phyloP scores from a whole-genome alignment of 2,329 filamentous ascomycete species.

The Sodiomyces alkalinus region DNA sequence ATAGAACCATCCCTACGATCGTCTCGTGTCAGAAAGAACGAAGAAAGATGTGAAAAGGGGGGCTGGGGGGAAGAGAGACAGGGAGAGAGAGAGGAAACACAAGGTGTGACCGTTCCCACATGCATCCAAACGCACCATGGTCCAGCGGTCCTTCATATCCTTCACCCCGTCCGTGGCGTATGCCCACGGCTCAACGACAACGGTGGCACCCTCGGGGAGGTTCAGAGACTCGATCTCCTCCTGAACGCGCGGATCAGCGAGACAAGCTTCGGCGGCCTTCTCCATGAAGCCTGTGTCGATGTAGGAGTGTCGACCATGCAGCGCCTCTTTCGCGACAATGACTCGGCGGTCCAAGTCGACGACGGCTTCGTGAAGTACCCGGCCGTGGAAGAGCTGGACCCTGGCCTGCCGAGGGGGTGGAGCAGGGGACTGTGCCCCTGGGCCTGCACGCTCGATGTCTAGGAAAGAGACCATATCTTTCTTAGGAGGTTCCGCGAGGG shows the following conservation, averaged over 20 bases:
- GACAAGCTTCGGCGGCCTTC: conserved; percentile 28
- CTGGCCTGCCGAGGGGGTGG: conserved; percentile 16
- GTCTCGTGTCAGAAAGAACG: neutral
- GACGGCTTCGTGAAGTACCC: conserved; percentile 8
- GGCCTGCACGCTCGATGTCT: conserved; percentile 17
- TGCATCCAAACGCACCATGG: conserved; percentile 27
- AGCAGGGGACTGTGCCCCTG: neutral
- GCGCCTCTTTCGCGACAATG: conserved; percentile 9
- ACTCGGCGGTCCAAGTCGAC: conserved; percentile 8
- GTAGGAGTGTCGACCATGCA: conserved; percentile 28
- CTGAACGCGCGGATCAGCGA: conserved; percentile 25
- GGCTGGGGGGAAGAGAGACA: no score
- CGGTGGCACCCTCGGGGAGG: conserved; percentile 25
- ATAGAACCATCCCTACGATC: conserved; percentile 5
- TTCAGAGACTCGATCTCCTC: conserved; percentile 23
- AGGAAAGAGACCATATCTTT: conserved; percentile 23
- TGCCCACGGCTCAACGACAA: conserved; percentile 38
- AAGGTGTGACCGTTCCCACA: no score
- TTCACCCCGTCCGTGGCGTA: conserved; percentile 39
- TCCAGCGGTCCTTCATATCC: conserved; percentile 29
- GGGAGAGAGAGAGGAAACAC: no score
- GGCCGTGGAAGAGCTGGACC: conserved; percentile 15
- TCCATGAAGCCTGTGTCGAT: conserved; percentile 33
- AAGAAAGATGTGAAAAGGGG: no score
- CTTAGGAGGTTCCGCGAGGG: conserved; percentile 29